Conservation (phyloP, 805 yeast genomes). For the Grigorovia transvaalensis region DNA sequence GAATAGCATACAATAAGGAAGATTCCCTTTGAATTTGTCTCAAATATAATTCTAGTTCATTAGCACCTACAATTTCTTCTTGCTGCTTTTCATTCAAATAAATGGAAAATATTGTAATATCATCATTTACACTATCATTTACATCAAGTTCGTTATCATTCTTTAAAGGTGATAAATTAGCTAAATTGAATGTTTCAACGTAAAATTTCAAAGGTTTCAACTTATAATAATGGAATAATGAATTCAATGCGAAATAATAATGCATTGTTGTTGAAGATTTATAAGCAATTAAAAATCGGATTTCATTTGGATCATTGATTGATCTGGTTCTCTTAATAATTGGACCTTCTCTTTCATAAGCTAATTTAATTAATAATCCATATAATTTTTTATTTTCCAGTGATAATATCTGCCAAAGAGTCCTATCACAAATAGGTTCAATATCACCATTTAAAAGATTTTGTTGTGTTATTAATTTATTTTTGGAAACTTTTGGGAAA, state of each 20-base stretch:
- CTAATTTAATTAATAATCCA: conserved; percentile 58
- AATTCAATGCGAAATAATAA: conserved; percentile 76
- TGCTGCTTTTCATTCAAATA: conserved; percentile 60
- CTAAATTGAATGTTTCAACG: conserved; percentile 67
- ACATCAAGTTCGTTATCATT: conserved; percentile 23
- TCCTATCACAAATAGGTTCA: conserved; percentile 61
- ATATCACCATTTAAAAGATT: conserved; percentile 35
- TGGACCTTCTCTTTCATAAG: conserved; percentile 75
- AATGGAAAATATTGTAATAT: conserved; percentile 75
- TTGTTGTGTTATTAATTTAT: not conserved
- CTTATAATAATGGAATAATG: conserved; percentile 81
- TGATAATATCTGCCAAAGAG: conserved; percentile 70
- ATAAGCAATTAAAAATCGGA: conserved; percentile 80
- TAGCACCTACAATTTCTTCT: conserved; percentile 21
- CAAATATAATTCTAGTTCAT: conserved; percentile 53
- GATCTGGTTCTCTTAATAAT: conserved; percentile 74
- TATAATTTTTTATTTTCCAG: conserved; percentile 70
- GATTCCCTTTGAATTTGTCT: conserved; percentile 91
- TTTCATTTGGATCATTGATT: conserved; percentile 69
- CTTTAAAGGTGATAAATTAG: conserved; percentile 24
- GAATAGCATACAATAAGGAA: conserved; percentile 81
- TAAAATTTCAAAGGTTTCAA: conserved; percentile 79
- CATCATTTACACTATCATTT: conserved; percentile 34
- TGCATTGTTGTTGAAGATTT: conserved; percentile 76
- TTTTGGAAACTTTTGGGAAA: conserved; percentile 26